Percentiles rank a stretch among this genome's conserved stretches.
phyloP scores from a whole-genome alignment of 225 moss, liverwort and hornwort genomes.

The Straminergon stramineum region DNA sequence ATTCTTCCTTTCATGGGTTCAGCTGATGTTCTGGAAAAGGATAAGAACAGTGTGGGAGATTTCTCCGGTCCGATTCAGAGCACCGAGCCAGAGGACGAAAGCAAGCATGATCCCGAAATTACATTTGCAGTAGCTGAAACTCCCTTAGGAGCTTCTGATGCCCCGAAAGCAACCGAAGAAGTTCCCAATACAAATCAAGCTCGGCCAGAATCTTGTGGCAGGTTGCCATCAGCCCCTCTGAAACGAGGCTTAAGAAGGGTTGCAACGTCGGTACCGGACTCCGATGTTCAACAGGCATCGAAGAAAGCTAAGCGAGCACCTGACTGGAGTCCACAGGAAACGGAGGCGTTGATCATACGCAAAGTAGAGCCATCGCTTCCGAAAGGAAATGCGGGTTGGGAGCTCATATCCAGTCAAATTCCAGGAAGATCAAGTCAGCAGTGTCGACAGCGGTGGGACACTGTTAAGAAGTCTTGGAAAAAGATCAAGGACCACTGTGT shows the following conservation, averaged over 20 bases:
- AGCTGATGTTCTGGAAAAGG: background rate
- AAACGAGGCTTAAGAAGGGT: no score
- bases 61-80: background rate
- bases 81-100: background rate
- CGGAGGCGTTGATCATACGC: background rate
- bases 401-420: background rate
- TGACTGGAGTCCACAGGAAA: background rate
- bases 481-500: background rate
- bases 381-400: background rate
- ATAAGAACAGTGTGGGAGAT: no score
- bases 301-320: no score
- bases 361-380: background rate
- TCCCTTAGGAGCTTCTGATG: background rate
- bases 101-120: background rate
- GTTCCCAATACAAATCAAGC: background rate
- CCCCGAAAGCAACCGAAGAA: background rate
- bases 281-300: no score
- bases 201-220: no score
- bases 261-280: no score
- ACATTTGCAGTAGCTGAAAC: no score
- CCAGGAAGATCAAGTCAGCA: background rate
- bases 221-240: no score
- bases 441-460: background rate
- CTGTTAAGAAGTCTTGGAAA: background rate
- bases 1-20: background rate